phyloP scores from a whole-genome alignment of 768 basidiomycete species.

The Amanita molliuscula region DNA sequence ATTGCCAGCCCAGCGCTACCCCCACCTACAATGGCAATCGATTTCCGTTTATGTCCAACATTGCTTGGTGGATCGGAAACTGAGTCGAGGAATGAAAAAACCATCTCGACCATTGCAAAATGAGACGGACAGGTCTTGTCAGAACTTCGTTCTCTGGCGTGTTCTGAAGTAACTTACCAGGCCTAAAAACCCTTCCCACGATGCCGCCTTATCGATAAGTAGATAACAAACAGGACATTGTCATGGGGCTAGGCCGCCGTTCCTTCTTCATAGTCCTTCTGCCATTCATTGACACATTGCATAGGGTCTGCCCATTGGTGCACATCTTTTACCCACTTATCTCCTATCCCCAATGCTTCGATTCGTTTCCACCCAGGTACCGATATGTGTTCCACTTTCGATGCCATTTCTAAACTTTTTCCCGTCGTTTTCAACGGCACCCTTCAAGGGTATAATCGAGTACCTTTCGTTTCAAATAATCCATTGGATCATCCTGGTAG shows the following conservation, averaged over 20 bases:
- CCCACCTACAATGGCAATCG: slow-evolving; percentile 47
- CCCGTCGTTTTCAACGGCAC: slow-evolving; percentile 30
- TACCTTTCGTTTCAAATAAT: slow-evolving; percentile 22
- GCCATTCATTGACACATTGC: slow-evolving; percentile 36
- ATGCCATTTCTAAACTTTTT: slow-evolving; percentile 36
- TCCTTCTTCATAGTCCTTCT: slow-evolving; percentile 37
- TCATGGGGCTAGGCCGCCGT: no score
- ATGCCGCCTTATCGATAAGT: no score
- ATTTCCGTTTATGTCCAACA: slow-evolving; percentile 19
- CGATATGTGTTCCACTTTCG: slow-evolving; percentile 21
- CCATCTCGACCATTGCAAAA: slow-evolving; percentile 6
- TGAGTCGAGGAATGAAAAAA: slow-evolving; percentile 13
- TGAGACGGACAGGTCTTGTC: no score
- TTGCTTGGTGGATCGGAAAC: slow-evolving; percentile 3
- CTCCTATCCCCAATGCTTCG: slow-evolving; percentile 26
- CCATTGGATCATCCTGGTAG: slow-evolving; percentile 29
- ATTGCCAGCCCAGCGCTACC: slow-evolving; percentile 46
- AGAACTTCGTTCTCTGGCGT: no score
- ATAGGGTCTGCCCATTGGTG: slow-evolving; percentile 42
- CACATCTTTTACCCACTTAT: slow-evolving; percentile 37
- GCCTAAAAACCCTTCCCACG: no score
- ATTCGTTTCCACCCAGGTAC: slow-evolving; percentile 35
- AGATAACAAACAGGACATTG: no score
- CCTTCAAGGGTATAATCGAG: slow-evolving; percentile 10
- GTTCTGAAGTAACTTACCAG: no score